Evolutionary conservation across 352 stramenopile species (phyloP).

Genomic region (Phytophthora melonis): DNA sequence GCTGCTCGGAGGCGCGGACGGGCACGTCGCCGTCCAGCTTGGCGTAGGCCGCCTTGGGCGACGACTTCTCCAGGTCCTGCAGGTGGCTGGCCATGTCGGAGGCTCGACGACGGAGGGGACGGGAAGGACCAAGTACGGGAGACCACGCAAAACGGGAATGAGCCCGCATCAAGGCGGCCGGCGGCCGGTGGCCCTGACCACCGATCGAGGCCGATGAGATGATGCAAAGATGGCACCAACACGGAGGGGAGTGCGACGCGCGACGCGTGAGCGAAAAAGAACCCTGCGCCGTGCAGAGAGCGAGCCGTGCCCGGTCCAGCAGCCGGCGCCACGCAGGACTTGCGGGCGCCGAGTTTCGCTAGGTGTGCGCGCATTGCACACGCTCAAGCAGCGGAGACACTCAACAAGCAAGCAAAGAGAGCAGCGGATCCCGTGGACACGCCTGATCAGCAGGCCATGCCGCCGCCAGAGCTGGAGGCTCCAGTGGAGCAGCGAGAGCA

Average conservation of each 20-base stretch:
- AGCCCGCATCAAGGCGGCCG: not conserved
- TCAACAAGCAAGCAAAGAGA: not conserved
- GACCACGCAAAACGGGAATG: constrained; percentile 36
- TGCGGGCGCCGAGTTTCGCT: not conserved
- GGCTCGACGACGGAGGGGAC: not conserved
- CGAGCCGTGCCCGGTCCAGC: not conserved
- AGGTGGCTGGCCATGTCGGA: constrained; percentile 28
- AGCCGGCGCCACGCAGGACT: not conserved
- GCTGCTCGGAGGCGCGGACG: constrained; percentile 17
- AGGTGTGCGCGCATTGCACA: not conserved
- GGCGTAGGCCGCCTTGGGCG: constrained; percentile 30
- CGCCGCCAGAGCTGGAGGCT: no score
- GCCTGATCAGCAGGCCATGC: not conserved
- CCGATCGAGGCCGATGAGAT: constrained; percentile 20
- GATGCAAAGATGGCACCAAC: constrained; percentile 38
- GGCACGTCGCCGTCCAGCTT: constrained; percentile 38
- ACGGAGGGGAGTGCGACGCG: constrained; percentile 29
- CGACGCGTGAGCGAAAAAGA: constrained; percentile 23
- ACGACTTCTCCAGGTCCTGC: constrained; percentile 19
- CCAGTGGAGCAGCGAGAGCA: not conserved
- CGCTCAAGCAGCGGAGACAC: not conserved
- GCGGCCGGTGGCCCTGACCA: not conserved
- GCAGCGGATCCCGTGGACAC: no score
- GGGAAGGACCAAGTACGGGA: not conserved
- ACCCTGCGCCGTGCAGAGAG: constrained; percentile 20